These are phyloP conservation scores for Sporothrix globosa DNA, from an alignment of 2,329 filamentous ascomycete species.

Conservation along the genomic window DNA sequence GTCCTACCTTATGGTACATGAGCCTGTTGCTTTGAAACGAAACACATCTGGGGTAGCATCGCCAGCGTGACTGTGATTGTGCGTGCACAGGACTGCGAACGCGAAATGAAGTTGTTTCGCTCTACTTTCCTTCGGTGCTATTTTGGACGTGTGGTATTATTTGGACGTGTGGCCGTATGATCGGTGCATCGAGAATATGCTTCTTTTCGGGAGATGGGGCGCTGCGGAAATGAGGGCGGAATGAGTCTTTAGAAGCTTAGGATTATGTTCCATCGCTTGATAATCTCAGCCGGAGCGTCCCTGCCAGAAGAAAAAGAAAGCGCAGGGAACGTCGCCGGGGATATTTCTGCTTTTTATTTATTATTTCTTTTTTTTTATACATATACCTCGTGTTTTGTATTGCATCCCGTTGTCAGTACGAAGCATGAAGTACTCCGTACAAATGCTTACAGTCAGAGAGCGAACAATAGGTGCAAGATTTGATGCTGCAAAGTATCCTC, in stretches of 20 bases:
- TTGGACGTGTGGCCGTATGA: background rate
- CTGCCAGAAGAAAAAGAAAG: too few relatives aligned
- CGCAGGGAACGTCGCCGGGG: too few relatives aligned
- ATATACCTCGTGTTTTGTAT: too few relatives aligned
- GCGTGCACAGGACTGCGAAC: background rate
- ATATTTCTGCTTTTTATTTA: too few relatives aligned
- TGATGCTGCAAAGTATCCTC: background rate
- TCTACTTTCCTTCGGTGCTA: background rate
- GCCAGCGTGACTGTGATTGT: constrained; percentile 1
- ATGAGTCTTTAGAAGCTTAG: background rate
- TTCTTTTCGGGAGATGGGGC: background rate
- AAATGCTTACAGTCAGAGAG: too few relatives aligned
- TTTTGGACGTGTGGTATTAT: background rate
- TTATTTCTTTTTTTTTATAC: too few relatives aligned
- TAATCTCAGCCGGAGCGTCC: background rate
- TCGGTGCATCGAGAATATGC: too few relatives aligned
- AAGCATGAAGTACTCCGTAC: too few relatives aligned
- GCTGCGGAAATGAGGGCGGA: constrained; percentile 5
- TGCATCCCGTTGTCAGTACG: too few relatives aligned
- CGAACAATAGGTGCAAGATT: background rate
- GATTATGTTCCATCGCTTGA: background rate
- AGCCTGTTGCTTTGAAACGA: constrained; percentile 8
- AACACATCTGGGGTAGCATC: constrained; percentile 18
- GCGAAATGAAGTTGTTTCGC: background rate
- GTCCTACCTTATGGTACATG: too few relatives aligned